Conservation (phyloP, 805 yeast species). For the Ogataea thermomethanolica region DNA sequence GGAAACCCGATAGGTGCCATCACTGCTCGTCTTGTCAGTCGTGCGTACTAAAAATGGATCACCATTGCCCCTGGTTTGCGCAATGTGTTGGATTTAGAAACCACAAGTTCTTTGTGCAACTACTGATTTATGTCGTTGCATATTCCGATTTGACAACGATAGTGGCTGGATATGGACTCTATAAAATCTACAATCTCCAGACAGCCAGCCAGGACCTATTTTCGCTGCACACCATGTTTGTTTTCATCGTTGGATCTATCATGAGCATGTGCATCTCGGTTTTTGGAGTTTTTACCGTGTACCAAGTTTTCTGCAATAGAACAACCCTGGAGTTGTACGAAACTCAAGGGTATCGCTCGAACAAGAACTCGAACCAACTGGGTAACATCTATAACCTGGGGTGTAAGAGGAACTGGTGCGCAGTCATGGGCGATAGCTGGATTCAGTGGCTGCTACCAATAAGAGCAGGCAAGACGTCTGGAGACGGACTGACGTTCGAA, state of each 20-base stretch:
- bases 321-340: constrained; percentile 84
- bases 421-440: constrained; percentile 70
- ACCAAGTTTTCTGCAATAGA: constrained; percentile 56
- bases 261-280: constrained; percentile 54
- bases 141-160: constrained; percentile 43
- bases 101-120: constrained; percentile 77
- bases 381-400: constrained; percentile 84
- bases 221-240: constrained; percentile 57
- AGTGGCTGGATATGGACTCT: constrained; percentile 41
- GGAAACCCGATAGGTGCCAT: constrained; percentile 61
- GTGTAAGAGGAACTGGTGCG: constrained; percentile 52
- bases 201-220: constrained; percentile 34
- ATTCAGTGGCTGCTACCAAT: constrained; percentile 71
- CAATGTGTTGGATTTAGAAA: constrained; percentile 80
- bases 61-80: constrained; percentile 87
- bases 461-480: constrained; percentile 17
- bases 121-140: constrained; percentile 51
- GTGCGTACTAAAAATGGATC: constrained; percentile 54
- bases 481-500: constrained; percentile 51
- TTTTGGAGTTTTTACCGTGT: constrained; percentile 57
- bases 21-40: constrained; percentile 49
- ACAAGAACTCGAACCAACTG: constrained; percentile 37
- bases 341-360: constrained; percentile 42
- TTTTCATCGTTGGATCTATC: constrained; percentile 50
- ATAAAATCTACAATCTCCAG: constrained; percentile 42